phyloP scores from a whole-genome alignment of 2,329 filamentous ascomycete genomes.

The Claviceps humidiphila region DNA sequence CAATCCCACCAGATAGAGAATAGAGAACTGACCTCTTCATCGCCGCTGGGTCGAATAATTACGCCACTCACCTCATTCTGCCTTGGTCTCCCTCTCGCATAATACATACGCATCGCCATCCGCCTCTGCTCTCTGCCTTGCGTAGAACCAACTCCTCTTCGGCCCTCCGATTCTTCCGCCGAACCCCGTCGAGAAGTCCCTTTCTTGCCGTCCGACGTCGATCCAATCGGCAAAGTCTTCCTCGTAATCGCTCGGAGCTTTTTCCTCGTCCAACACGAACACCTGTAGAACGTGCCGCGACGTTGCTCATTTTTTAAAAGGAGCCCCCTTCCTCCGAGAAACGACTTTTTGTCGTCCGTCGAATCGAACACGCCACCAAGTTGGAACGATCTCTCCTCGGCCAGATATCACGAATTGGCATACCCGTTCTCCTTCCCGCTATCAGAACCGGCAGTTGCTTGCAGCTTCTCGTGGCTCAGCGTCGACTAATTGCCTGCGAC shows the following conservation, averaged over 20 bases:
- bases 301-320: background rate
- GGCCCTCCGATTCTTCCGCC: background rate
- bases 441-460: background rate
- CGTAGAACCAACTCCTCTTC: background rate
- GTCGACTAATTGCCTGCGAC: background rate
- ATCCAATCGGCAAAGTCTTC: background rate
- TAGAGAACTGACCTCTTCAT: background rate
- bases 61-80: slow-evolving; percentile 1
- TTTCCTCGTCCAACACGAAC: background rate
- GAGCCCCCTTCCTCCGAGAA: no score
- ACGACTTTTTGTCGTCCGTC: background rate
- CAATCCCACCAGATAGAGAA: background rate
- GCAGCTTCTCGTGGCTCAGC: background rate
- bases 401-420: background rate
- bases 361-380: background rate
- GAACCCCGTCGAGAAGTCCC: background rate
- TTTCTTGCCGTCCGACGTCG: background rate
- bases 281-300: background rate
- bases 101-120: slow-evolving; percentile 2
- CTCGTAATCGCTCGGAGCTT: background rate
- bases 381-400: background rate
- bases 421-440: background rate
- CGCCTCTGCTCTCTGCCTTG: background rate
- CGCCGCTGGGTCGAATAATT: background rate
- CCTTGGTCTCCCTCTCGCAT: slow-evolving; percentile 1